Evolutionary conservation across 2,329 filamentous ascomycete genomes (phyloP), one percentile per base, ranked within the genome.

Genomic region (Rosellinia necatrix): DNA sequence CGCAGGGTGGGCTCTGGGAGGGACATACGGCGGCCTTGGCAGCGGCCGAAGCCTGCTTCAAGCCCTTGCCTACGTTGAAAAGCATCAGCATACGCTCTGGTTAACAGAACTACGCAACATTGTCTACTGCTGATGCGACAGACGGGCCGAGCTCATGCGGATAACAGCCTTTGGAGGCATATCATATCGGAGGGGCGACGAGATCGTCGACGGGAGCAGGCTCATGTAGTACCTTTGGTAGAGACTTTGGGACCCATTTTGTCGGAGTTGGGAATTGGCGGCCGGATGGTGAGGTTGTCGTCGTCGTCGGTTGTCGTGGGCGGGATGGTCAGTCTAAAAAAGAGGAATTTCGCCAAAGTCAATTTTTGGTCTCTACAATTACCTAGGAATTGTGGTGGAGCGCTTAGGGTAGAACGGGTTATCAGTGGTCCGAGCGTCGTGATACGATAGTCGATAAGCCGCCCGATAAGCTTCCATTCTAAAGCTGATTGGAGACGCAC

Each of bases 41-140:
- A 77, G 94, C 94, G 76, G 88, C 87, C 73, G 87, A 89, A 81
- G 94, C 94, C 86, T 96, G 88, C 85, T 94, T 94, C 77, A 81
- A 74, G 73, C 82, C 82, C 79, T 85, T 86, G 78, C 80, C 84
- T 87, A 73, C 68, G 59, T 56, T 74, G 66, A 69, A 73, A 78
- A 72, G 79, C 82, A 87, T 87, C 84, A 88, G 84, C 85, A 88
- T 85, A 86, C 84, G 85, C 85, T 78, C 84, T 85, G 59, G 67
- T 73, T 66, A 54, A 58, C 76, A 84, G 83, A 87, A 88, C 85
- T 87, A 62, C 85, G 85, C 85, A 88, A 88, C 84, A 82, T 85
- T 84, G 87, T 85, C 85, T 88, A 79, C 81, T 86, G 85, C 85
- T 84, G 79, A 81, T 83, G 81, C 81, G 73, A 72, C 69, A 67